Evolutionary conservation across 768 basidiomycete species (phyloP).

Genomic region (Trametes coccinea): DNA sequence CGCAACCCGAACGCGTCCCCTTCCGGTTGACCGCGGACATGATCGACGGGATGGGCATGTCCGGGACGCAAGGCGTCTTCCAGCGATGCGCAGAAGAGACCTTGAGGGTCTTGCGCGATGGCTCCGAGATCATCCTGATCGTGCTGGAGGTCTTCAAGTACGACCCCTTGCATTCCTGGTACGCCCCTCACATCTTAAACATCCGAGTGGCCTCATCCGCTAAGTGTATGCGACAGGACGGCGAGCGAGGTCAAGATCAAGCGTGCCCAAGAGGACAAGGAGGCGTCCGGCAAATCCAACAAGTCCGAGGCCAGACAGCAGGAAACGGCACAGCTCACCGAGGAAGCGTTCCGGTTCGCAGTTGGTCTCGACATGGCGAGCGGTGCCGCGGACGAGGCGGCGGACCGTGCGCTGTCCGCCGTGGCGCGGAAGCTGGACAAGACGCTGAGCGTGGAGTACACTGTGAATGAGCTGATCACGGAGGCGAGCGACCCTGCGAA

Average conservation of each 20-base stretch:
- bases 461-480: conserved; percentile 89
- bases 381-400: conserved; percentile 77
- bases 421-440: conserved; percentile 85
- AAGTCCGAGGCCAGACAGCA: neutral
- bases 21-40: conserved; percentile 95
- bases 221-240: conserved; percentile 48
- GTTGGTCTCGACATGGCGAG: conserved; percentile 64
- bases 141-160: conserved; percentile 96
- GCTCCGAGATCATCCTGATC: conserved; percentile 87
- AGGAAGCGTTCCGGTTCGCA: conserved; percentile 36
- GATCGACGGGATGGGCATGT: conserved; percentile 89
- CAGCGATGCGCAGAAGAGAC: conserved; percentile 95
- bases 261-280: conserved; percentile 53
- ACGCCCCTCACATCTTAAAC: conserved; percentile 19
- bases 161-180: conserved; percentile 95
- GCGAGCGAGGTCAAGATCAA: conserved; percentile 75
- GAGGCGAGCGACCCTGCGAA: conserved; percentile 80
- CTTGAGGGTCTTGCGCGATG: conserved; percentile 81
- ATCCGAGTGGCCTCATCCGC: neutral
- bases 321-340: conserved; percentile 21
- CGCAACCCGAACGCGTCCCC: conserved; percentile 84
- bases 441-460: conserved; percentile 86
- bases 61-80: conserved; percentile 92
- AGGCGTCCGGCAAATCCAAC: conserved; percentile 14
- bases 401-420: conserved; percentile 81